A percentile compares a stretch with the other conserved stretches of the same genome.
Evolutionary conservation across 2,329 filamentous ascomycete genomes (phyloP).

Genomic region (Penicillium hordei): DNA sequence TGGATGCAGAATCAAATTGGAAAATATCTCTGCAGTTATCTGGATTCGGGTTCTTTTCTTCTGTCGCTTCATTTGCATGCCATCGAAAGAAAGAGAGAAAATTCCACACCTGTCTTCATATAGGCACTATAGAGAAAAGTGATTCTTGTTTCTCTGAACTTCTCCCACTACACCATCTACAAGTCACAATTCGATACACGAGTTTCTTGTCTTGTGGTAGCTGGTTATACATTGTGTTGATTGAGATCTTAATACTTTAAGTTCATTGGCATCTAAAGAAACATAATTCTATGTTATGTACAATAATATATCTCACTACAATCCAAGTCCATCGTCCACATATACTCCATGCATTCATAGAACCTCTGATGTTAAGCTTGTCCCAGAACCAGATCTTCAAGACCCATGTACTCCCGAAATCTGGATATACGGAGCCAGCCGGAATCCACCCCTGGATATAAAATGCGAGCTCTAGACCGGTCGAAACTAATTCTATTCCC

Average conservation of each 20-base stretch:
- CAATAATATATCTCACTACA: background rate
- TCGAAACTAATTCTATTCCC: background rate
- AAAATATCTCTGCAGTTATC: conserved; percentile 1
- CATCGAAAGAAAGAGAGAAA: conserved; percentile 5
- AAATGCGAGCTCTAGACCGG: conserved; percentile 4
- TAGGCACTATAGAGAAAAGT: conserved; percentile 10
- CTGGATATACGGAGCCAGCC: background rate
- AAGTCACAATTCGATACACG: background rate
- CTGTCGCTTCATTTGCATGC: conserved; percentile 10
- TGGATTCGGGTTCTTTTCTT: conserved; percentile 5
- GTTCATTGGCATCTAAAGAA: background rate
- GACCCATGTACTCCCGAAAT: background rate
- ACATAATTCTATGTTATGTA: background rate
- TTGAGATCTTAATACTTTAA: background rate
- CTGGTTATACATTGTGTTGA: background rate
- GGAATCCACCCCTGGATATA: background rate
- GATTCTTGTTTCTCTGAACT: conserved; percentile 7
- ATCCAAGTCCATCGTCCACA: background rate
- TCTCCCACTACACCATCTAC: background rate
- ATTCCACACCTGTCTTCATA: background rate
- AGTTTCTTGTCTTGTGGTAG: background rate
- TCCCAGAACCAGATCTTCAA: background rate
- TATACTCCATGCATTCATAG: background rate
- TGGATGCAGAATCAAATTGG: conserved; percentile 5
- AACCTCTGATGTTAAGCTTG: background rate